Base-by-base conservation (phyloP, 2,329 filamentous ascomycete species). In the Botrytis tulipae region DNA sequence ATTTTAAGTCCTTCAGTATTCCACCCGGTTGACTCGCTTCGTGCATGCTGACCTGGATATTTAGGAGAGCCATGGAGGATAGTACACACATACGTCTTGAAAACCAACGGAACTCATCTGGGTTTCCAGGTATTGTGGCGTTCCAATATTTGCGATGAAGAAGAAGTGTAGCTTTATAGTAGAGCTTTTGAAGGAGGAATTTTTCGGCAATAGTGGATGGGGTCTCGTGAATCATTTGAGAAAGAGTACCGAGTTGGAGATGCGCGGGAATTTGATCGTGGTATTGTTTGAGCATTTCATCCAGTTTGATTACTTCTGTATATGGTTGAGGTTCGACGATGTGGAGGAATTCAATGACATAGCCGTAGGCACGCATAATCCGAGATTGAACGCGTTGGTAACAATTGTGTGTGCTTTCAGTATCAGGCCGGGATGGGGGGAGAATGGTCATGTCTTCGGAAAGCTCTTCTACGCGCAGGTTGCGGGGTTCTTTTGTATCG, bases 391-490 rank as follows among this genome's bases (percentile, higher is more conserved):
- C 82, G 57, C 87, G 85, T 14, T 86, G 83, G 73, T 89, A 89
- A 29, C 84, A 86, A 79, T 88, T 84, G 7, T 85, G 82, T 0
- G 91, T 92, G 69, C 88, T 87, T 75, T 92, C 89, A 10, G 84
- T 83, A 25, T 83, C 77, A 1, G 90, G 88, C 32, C 90, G 84
- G 4, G 86, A 81, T 0, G 86, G 85, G 0, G 91, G 90, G 42
- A 93, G 81, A 66, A 84, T 84, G 46, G 82, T 82, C 73, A 84
- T 86, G 73, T 88, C 82, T 78, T 89, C 86, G 75, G 85, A 85
- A 74, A 93, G 89, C 78, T 93, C 90, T 37, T 89, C 86, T 79
- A 92, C 91, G 63, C 88, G 84, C 54, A 92, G 79, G 80, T 92
- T 92, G 51, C 85, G 84, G 25, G 90, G 90, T n/a, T 89, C 80